Base-by-base conservation (phyloP, 257 asterid species). In the Forsythia suspensa region DNA sequence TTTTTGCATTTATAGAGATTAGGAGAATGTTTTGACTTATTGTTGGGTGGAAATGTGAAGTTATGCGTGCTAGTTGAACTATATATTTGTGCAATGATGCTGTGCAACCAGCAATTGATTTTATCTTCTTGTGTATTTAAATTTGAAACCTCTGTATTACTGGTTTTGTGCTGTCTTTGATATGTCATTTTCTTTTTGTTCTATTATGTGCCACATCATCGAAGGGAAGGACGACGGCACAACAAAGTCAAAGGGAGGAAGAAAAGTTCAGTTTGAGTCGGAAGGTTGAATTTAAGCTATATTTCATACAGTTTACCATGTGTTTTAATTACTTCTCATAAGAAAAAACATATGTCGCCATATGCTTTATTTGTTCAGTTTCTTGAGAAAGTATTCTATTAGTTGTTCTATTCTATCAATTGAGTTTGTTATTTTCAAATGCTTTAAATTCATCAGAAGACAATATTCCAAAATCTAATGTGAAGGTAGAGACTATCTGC, bases 231-330 rank as follows among this genome's bases (percentile, higher is more conserved):
- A 91, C 43, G 87, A 87, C 37, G 76, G 71, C 80, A 84, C 89
- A 38, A 74, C 83, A 42, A 90, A 72, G 85, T 86, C 87, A 59
- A 92, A 82, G 80, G 85, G 82, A 76, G 97, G 93, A 75, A 92
- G 87, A 83, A 86, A 81, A 81, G 97, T 92, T 80, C 92, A 86
- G 85, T 91, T 92, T 77, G 90, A 82, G 75, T 80, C 85, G 43
- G 92, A 87, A 87, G 97, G 95, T 88, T 80, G 70, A 79, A 48
- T 75, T 63, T 74, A 42, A 74, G 6, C 37, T 75, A 38, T 38
- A 65, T n/a, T 40, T 71, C 66, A 36, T 66, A 46, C 37, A 34
- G 70, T 63, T 11, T 67, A n/a, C 40, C 75, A 52, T 72, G 67
- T 16, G 8, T 68, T 61, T 51, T 24, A 71, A n/a, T 41, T 38